phyloP scores from a whole-genome alignment of 1,284 basidiomycete species.

The Tranzscheliella williamsii region DNA sequence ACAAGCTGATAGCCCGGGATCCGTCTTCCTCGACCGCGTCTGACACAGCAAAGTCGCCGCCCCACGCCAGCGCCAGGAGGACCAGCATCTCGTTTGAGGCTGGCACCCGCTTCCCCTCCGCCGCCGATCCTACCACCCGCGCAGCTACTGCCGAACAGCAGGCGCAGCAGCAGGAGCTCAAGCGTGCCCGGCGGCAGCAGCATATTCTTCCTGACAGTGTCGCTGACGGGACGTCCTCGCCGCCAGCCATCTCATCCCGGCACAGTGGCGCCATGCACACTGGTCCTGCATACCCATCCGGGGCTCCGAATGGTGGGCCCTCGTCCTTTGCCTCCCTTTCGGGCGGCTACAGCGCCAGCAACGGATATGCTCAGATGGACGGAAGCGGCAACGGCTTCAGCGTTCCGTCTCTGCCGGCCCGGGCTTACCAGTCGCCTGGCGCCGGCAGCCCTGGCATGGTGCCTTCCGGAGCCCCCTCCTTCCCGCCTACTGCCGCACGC shows the following conservation, averaged over 20 bases:
- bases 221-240: not conserved
- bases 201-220: conserved; percentile 22
- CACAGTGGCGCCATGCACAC: conserved; percentile 12
- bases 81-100: conserved; percentile 35
- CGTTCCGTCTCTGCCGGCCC: conserved; percentile 43
- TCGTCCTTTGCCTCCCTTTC: conserved; percentile 6
- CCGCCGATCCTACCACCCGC: conserved; percentile 14
- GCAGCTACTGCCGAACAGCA: conserved; percentile 11
- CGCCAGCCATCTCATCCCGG: not conserved
- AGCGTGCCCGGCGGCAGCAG: conserved; percentile 31
- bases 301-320: conserved; percentile 18
- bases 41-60: not conserved
- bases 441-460: not conserved
- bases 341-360: not conserved
- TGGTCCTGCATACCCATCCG: conserved; percentile 22
- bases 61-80: not conserved
- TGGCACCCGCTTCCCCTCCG: conserved; percentile 24
- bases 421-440: conserved; percentile 34
- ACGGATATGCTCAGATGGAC: not conserved
- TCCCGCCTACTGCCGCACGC: conserved; percentile 33
- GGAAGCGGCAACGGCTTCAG: conserved; percentile 12
- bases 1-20: conserved; percentile 62
- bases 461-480: conserved; percentile 32
- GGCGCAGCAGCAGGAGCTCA: conserved; percentile 27
- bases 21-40: too few relatives aligned